phyloP scores from a whole-genome alignment of 371 early-diverging fungal species.

The Mortierella sp. region DNA sequence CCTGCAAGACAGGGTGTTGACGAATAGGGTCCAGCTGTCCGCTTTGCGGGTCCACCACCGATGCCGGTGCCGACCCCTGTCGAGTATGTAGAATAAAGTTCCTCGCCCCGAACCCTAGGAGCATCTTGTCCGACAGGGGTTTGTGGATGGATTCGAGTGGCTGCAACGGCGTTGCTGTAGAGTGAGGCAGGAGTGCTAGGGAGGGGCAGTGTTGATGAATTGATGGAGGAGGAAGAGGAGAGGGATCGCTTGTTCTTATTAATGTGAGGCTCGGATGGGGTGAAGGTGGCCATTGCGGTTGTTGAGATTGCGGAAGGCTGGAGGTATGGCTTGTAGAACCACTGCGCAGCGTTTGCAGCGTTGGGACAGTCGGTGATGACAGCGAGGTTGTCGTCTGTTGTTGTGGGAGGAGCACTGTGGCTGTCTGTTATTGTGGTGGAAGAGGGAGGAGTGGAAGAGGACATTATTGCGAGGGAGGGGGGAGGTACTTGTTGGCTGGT shows the following conservation, averaged over 20 bases:
- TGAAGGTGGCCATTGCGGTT: constrained; percentile 42
- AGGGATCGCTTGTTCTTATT: background rate
- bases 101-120: background rate
- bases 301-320: constrained; percentile 50
- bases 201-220: background rate
- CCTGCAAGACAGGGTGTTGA: background rate
- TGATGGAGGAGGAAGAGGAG: background rate
- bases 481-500: background rate
- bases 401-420: background rate
- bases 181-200: constrained; percentile 15
- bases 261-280: constrained; percentile 9
- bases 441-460: background rate
- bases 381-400: constrained; percentile 8
- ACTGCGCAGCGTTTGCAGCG: constrained; percentile 32
- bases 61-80: constrained; percentile 16
- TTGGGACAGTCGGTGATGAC: constrained; percentile 24
- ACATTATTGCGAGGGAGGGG: background rate
- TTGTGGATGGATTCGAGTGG: background rate
- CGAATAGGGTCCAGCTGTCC: constrained; percentile 37
- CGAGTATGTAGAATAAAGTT: constrained; percentile 6
- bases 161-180: constrained; percentile 4
- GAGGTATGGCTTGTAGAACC: constrained; percentile 45
- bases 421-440: background rate
- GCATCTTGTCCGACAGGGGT: background rate
- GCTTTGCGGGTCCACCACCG: background rate